A percentile compares a stretch with the other conserved stretches of the same genome.
These are phyloP conservation scores for Fusarium bactridioides DNA, from an alignment of 2,329 filamentous ascomycete genomes.

Conservation along the genomic window DNA sequence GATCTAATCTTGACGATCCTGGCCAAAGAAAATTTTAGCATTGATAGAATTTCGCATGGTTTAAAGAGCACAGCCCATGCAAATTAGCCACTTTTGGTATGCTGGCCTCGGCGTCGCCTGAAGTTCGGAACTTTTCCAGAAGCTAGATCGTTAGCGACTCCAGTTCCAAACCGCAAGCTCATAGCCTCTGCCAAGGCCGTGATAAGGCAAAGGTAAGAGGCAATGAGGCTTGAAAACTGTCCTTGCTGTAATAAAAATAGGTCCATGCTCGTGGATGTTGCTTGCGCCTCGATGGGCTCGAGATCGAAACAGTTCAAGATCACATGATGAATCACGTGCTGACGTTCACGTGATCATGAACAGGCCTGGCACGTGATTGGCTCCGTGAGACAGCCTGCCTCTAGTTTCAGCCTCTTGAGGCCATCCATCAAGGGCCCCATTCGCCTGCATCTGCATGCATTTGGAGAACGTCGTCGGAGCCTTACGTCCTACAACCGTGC, in stretches of 20 bases:
- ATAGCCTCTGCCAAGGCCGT: constrained; percentile 6
- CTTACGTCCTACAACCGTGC: constrained; percentile 38
- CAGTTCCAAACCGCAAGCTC: background rate
- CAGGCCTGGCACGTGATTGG: constrained; percentile 7
- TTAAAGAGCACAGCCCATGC: background rate
- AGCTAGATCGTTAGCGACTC: constrained; percentile 10
- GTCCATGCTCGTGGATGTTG: background rate
- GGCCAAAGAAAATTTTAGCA: background rate
- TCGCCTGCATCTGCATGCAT: constrained; percentile 33
- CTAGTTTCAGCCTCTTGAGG: constrained; percentile 35
- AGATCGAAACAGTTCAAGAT: accelerated
- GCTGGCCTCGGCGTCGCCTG: background rate
- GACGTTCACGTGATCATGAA: accelerated
- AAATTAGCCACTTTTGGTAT: background rate
- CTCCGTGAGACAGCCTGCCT: constrained; percentile 25
- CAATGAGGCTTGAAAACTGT: background rate
- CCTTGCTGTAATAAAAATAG: constrained; percentile 14
- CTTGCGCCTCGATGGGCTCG: background rate
- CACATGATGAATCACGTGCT: background rate
- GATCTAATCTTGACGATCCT: background rate
- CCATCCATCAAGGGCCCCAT: constrained; percentile 32
- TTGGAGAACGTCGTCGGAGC: constrained; percentile 37
- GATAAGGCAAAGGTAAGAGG: background rate
- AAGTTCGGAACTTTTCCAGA: constrained; percentile 1
- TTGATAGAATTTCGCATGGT: background rate